Base-by-base conservation (phyloP, 495 filamentous ascomycete species). In the Pyrenula massariospora region DNA sequence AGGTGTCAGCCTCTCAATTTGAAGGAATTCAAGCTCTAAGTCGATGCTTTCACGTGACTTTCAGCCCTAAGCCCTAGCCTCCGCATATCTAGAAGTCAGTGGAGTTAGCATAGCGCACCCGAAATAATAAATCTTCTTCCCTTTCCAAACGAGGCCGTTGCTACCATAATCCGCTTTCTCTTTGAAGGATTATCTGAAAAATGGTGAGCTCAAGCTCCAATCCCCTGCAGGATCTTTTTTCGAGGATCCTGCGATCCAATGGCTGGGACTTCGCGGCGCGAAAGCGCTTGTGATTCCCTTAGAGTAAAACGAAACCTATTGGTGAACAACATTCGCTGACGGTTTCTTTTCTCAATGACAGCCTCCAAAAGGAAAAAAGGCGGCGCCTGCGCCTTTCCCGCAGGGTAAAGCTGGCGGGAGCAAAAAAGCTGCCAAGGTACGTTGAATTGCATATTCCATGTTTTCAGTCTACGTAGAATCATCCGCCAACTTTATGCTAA, bases 341-440 rank as follows among this genome's bases (percentile, higher is more conserved):
- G 77, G 85, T 83, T 92, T 91, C 85, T 91, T 85, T 91, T 86
- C 94, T 98, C 93, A 91, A 98, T 98, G 94, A 96, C 79, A 97
- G 94, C 91, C 94, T 86, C 87, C 88, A 65, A 96, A 92, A 81
- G 89, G 89, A 80, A 96, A 93, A 86, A 95, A 92, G 78, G 80
- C 86, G 77, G 91, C 94, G 60, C 81, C 93, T 68, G 88, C 93
- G 77, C 94, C 94, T 65, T 96, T 95, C 85, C 90, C 92, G 62
- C 87, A 91, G 77, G 81, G 81, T 57, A 94, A 88, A 84, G 89
- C 93, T 77, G 88, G 88, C 68, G 68, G 73, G 59, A 78, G 81
- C 65, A 97, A 97, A 89, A 98, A 97, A 86, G 77, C 81, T 60
- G 81, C 87, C 64, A 96, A 97, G 92, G 93, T 95, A 70, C 72